These are phyloP conservation scores for Onygenales sp. DNA, from an alignment of 2,329 filamentous ascomycete genomes.

Conservation along the genomic window DNA sequence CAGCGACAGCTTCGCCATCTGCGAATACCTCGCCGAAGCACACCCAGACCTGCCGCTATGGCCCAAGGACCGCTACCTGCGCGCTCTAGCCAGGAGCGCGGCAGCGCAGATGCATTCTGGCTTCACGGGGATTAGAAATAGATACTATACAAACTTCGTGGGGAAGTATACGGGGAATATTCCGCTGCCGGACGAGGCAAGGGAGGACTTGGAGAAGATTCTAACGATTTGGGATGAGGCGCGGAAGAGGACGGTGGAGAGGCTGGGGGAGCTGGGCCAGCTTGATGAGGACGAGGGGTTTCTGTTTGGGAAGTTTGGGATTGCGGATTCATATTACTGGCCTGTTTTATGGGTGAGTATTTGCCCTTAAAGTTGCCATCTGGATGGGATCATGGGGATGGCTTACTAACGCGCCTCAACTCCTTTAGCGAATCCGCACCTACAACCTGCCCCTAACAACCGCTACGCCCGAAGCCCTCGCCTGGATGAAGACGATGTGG, in stretches of 20 bases:
- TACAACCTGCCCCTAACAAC: constrained; percentile 21
- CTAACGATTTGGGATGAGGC: constrained; percentile 21
- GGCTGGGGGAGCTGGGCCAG: constrained; percentile 16
- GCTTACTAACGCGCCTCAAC: not conserved
- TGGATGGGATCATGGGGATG: not conserved
- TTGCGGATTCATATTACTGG: constrained; percentile 31
- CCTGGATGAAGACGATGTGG: constrained; percentile 28
- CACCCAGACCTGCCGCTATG: constrained; percentile 20
- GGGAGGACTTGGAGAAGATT: constrained; percentile 17
- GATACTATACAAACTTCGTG: constrained; percentile 21
- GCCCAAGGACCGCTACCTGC: constrained; percentile 23
- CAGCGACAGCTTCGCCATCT: constrained; percentile 24
- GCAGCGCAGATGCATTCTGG: constrained; percentile 27
- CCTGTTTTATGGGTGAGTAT: constrained; percentile 26
- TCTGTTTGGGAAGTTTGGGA: constrained; percentile 28
- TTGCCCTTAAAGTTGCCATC: not conserved
- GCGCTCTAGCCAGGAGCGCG: constrained; percentile 23
- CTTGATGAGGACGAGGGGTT: constrained; percentile 21
- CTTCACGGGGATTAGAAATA: constrained; percentile 17
- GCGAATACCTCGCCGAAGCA: constrained; percentile 25
- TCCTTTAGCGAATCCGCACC: constrained; percentile 22
- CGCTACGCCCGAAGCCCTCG: constrained; percentile 18
- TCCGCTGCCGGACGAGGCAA: constrained; percentile 17
- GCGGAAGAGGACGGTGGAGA: constrained; percentile 15
- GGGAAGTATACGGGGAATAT: constrained; percentile 23